Evolutionary conservation across 1,139 yeast genomes (phyloP).

Genomic region (Yamadazyma kanchanaburiensis): DNA sequence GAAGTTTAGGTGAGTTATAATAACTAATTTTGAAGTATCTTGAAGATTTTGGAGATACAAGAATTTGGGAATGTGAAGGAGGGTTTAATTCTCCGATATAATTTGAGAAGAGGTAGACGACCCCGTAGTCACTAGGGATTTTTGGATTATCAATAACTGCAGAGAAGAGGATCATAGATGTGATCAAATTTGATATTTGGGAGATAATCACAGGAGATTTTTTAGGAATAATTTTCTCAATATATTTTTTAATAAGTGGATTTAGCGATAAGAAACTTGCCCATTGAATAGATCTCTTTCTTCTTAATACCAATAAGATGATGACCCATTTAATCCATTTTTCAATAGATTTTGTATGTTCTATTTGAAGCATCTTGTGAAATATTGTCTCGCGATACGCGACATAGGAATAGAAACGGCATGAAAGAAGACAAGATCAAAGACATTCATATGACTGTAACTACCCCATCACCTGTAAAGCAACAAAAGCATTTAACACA

Average conservation of each 20-base stretch:
- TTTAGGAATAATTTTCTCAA: not conserved
- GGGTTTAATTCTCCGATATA: constrained; percentile 35
- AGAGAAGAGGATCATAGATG: constrained; percentile 25
- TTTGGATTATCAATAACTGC: constrained; percentile 26
- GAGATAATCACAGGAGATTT: constrained; percentile 2
- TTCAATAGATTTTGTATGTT: constrained; percentile 8
- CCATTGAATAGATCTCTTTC: constrained; percentile 27
- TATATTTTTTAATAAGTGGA: constrained; percentile 21
- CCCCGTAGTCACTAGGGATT: constrained; percentile 39
- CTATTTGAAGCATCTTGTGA: constrained; percentile 2
- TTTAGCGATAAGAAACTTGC: constrained; percentile 32
- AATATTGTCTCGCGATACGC: constrained; percentile 2
- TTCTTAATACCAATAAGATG: constrained; percentile 21
- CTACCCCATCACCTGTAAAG: constrained; percentile 7
- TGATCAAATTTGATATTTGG: constrained; percentile 24
- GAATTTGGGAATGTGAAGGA: constrained; percentile 29
- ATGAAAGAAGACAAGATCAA: too few species aligned
- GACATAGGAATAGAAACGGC: too few species aligned
- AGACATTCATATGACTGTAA: constrained; percentile 3
- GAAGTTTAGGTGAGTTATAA: constrained; percentile 18
- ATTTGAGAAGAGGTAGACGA: constrained; percentile 32
- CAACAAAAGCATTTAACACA: too few species aligned
- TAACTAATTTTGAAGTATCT: constrained; percentile 24
- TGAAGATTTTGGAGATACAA: constrained; percentile 26
- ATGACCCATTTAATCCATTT: constrained; percentile 33